Evolutionary conservation across 495 filamentous ascomycete species (phyloP), one percentile per base, ranked within the genome.

Genomic region (Hypoxylon rickii): DNA sequence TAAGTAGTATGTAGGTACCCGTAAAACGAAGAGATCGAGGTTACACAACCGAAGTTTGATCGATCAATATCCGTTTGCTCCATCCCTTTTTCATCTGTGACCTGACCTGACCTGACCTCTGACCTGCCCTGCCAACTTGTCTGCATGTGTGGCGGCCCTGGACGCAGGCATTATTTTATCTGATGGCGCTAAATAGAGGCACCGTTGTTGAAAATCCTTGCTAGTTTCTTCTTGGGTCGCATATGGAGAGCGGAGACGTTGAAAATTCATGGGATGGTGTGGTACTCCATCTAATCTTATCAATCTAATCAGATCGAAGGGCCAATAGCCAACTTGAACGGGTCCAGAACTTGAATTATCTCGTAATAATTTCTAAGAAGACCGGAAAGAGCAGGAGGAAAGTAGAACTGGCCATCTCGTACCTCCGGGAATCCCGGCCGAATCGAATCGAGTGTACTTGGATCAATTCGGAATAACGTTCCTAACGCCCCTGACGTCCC

Each of bases 261-360:
- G 10, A 44, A 32, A n/a, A n/a, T n/a, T n/a, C n/a, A n/a, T n/a
- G n/a, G n/a, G 39, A 17, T 10, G 24, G 43, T 44, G 48, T 51
- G 44, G 52, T 20, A 57, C 34, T 18, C 46, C 51, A 66, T 66
- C 63, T 66, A 63, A 66, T 66, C 63, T 66, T 63, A 66, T 66
- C 63, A 63, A 66, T 63, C 61, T 63, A 64, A 66, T 66, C 60
- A 64, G 55, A 64, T 66, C 55, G 41, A 11, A 44, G n/a, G n/a
- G n/a, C 24, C 10, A 4, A 10, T n/a, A 19, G 21, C 49, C 45
- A 55, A 51, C 55, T n/a, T n/a, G n/a, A n/a, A 53, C 59, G 21
- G 43, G 41, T 26, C 50, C 20, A 59, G 58, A 62, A 52, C 44
- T 10, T 33, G 17, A 52, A 53, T 52, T 48, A 37, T 57, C 24